These are phyloP conservation scores for Berberis thunbergii DNA, from an alignment of 164 flowering plant genomes.

Conservation along the genomic window DNA sequence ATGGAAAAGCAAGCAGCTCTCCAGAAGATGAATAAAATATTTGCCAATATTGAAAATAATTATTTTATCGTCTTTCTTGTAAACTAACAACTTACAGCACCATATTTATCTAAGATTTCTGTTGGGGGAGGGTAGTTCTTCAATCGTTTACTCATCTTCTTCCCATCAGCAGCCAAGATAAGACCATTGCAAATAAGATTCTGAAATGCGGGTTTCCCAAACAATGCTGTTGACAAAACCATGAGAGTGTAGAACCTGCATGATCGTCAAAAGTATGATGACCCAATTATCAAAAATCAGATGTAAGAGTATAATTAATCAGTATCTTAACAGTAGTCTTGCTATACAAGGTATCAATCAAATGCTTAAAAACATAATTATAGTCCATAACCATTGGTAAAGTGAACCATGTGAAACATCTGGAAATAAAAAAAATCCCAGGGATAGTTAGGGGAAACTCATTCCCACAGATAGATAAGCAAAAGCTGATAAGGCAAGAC, in stretches of 20 bases:
- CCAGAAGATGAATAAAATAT: too few species aligned
- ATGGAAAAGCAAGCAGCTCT: not conserved
- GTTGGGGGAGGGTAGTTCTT: slow-evolving; percentile 84
- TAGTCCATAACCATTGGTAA: too few species aligned
- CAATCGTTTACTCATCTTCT: slow-evolving; percentile 91
- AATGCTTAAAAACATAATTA: too few species aligned
- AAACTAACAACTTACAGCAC: slow-evolving; percentile 63
- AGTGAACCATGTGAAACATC: too few species aligned
- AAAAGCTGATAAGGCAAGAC: too few species aligned
- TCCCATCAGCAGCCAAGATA: slow-evolving; percentile 94
- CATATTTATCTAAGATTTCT: slow-evolving; percentile 80
- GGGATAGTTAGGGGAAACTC: too few species aligned
- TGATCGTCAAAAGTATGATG: not conserved
- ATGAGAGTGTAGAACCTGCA: slow-evolving; percentile 96
- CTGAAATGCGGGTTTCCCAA: slow-evolving; percentile 90
- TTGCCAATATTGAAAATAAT: not conserved
- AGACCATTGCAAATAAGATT: slow-evolving; percentile 98
- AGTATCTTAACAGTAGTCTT: too few species aligned
- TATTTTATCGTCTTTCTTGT: not conserved
- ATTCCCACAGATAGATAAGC: too few species aligned
- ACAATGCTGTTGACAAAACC: slow-evolving; percentile 95
- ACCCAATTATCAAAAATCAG: not conserved
- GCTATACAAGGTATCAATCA: too few species aligned
- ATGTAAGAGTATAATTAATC: not conserved
- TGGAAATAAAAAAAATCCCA: too few species aligned